phyloP scores from a whole-genome alignment of 495 filamentous ascomycete species.

The Neurospora sublineolata region DNA sequence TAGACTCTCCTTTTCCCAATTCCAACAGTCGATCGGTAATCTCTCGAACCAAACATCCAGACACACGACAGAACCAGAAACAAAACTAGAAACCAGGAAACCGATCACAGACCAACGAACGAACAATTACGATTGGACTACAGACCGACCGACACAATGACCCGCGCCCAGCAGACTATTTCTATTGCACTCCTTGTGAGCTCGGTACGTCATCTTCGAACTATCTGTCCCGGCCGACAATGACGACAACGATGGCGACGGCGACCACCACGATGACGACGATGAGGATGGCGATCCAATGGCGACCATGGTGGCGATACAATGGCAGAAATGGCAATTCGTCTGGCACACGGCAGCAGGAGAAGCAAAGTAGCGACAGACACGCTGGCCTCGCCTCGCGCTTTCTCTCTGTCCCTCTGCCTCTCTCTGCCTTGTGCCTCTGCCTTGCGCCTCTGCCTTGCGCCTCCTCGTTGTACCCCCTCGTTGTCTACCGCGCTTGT shows the following conservation, averaged over 20 bases:
- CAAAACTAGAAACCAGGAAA: neutral
- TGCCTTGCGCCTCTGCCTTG: neutral
- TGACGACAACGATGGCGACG: neutral
- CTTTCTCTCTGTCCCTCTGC: neutral
- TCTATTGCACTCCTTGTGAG: conserved; percentile 75
- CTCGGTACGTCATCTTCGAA: conserved; percentile 45
- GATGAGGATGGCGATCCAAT: neutral
- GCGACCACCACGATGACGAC: neutral
- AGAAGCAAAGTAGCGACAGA: neutral
- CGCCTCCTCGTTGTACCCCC: neutral
- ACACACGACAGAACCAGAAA: neutral
- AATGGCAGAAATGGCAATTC: neutral
- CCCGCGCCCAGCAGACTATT: conserved; percentile 85
- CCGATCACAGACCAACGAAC: neutral
- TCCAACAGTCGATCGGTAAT: neutral
- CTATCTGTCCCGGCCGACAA: neutral
- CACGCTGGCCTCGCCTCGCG: neutral
- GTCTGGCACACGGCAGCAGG: neutral
- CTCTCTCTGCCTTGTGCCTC: neutral
- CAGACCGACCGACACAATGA: conserved; percentile 45
- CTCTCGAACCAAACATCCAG: neutral
- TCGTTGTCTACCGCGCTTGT: neutral
- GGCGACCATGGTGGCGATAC: neutral
- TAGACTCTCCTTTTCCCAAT: neutral
- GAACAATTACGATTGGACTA: neutral